phyloP scores from a whole-genome alignment of 78 protist genomes.

The Emiliania huxleyi region DNA sequence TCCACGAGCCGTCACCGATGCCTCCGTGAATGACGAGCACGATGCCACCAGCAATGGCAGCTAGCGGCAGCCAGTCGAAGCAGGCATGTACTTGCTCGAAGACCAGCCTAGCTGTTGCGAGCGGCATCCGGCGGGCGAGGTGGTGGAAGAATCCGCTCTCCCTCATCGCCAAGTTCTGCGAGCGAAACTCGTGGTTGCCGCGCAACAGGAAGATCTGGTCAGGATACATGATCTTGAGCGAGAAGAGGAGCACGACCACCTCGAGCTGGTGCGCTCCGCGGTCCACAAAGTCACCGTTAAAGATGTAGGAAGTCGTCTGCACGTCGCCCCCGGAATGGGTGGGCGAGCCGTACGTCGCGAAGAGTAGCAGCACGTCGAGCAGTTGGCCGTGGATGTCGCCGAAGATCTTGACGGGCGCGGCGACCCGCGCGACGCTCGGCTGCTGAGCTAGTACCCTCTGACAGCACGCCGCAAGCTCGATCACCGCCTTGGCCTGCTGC shows the following conservation, averaged over 20 bases:
- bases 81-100: neutral
- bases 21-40: conserved; percentile 60
- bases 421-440: neutral
- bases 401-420: neutral
- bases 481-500: neutral
- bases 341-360: neutral
- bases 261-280: conserved; percentile 68
- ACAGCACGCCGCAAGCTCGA: neutral
- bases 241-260: conserved; percentile 22
- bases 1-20: conserved; percentile 12
- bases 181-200: conserved; percentile 75
- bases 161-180: neutral
- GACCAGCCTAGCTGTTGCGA: no score
- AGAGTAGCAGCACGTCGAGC: neutral
- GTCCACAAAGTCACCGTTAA: conserved; percentile 79
- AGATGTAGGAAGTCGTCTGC: conserved; percentile 23
- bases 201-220: conserved; percentile 46
- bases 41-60: neutral
- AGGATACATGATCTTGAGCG: conserved; percentile 46
- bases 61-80: conserved; percentile 52
- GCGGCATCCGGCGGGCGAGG: no score
- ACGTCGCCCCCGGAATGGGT: neutral
- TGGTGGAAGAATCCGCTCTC: neutral
- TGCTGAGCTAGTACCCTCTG: neutral
- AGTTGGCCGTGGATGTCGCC: conserved; percentile 32